These are phyloP conservation scores for Cladophialophora immunda DNA, from an alignment of 2,329 filamentous ascomycete genomes.

Conservation along the genomic window DNA sequence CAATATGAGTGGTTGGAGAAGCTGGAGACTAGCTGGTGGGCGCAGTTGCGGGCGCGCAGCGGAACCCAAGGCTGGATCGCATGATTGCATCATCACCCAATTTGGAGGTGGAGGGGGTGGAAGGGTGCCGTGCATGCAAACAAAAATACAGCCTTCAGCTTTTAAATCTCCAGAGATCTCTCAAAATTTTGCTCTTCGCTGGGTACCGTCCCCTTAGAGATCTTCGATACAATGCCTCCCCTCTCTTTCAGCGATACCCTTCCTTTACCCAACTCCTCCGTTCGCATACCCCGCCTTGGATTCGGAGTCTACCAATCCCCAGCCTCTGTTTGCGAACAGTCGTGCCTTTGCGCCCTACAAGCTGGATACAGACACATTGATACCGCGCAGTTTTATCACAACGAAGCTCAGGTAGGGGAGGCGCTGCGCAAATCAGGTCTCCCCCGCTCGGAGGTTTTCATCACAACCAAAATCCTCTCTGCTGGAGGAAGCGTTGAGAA, in stretches of 20 bases:
- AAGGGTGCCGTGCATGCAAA: background rate
- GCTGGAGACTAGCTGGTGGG: background rate
- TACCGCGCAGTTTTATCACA: conserved; percentile 73
- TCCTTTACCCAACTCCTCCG: conserved; percentile 58
- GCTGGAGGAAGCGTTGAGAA: conserved; percentile 63
- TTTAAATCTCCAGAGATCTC: background rate
- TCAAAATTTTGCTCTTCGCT: background rate
- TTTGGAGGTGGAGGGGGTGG: background rate
- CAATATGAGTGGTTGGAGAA: background rate
- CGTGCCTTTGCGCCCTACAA: conserved; percentile 65
- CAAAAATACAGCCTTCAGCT: background rate
- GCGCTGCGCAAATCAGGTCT: conserved; percentile 68
- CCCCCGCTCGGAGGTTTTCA: conserved; percentile 67
- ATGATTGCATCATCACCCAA: conserved; percentile 24
- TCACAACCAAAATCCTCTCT: conserved; percentile 74
- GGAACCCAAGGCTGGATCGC: background rate
- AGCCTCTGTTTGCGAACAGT: conserved; percentile 62
- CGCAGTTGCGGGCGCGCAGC: background rate
- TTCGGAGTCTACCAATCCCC: conserved; percentile 75
- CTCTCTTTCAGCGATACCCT: conserved; percentile 59
- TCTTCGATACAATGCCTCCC: conserved; percentile 40
- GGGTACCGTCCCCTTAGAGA: too few relatives aligned
- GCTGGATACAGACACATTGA: conserved; percentile 66
- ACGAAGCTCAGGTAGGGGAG: conserved; percentile 72
- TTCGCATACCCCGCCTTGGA: conserved; percentile 71